Evolutionary conservation across 371 early-diverging fungal species (phyloP), one percentile per base, ranked within the genome.

Genomic region (Funneliformis caledonium): DNA sequence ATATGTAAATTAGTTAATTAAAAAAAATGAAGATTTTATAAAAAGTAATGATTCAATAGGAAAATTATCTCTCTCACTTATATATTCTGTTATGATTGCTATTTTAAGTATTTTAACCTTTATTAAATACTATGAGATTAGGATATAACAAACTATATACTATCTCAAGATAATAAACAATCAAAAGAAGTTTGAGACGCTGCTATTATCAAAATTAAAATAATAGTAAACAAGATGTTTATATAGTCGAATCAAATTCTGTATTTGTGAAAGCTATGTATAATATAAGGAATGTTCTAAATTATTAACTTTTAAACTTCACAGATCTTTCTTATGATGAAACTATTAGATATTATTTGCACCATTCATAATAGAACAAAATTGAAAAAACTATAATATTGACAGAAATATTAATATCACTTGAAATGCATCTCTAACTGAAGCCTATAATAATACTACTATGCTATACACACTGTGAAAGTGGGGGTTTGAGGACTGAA

Each of bases 71-170:
- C 45, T 82, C 81, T 31, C 86, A 92, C 89, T 89, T 92, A 82
- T 91, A 96, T n/a, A 88, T 91, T 33, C 86, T 86, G n/a, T 96
- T 97, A 48, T 93, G 87, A 48, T 94, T 89, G 50, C 92, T 90
- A 80, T 95, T 94, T 69, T 97, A 74, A 98, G 82, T 0, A 97
- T 91, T 91, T 11, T 86, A 86, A 7, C 93, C 92, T 5, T 88
- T 88, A 76, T 94, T 94, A 22, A 89, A 78, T 4, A 85, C 81
- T 52, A 90, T 88, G 83, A 96, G 86, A 37, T 85, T 87, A 47
- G 93, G 93, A 83, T 97, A 96, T 62, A 97, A 82, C 61, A 97
- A 82, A 2, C 96, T 89, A 70, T 87, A 86, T 1, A 97, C 90
- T 11, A 96, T 84, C 82, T 96, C 95, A n/a, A 37, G 92, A 88